Percentiles rank a stretch among this genome's conserved stretches.
Evolutionary conservation across 2,329 filamentous ascomycete genomes (phyloP).

Genomic region (Aureobasidium subglaciale): DNA sequence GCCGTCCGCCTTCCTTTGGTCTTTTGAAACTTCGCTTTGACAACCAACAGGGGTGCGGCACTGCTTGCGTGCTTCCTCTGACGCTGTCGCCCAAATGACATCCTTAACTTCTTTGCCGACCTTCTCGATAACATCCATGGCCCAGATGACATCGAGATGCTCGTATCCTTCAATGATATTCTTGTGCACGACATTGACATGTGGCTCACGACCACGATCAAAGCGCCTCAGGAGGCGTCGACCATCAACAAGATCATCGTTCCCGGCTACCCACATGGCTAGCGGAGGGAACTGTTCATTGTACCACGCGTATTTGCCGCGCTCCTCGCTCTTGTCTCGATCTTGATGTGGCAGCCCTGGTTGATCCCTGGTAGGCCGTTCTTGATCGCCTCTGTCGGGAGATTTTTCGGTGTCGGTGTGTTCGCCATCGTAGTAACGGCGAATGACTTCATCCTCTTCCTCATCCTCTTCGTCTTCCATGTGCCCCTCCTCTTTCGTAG

Average conservation of each 20-base stretch:
- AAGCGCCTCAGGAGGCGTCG: slow-evolving; percentile 66
- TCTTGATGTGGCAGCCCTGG: slow-evolving; percentile 13
- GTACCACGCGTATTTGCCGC: slow-evolving; percentile 63
- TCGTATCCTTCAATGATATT: slow-evolving; percentile 84
- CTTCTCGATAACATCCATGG: slow-evolving; percentile 76
- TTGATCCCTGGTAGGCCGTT: not conserved
- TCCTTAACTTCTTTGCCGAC: slow-evolving; percentile 75
- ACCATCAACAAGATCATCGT: slow-evolving; percentile 80
- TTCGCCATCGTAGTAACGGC: slow-evolving; percentile 26
- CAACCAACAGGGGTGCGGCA: slow-evolving; percentile 63
- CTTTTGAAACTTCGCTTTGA: slow-evolving; percentile 33
- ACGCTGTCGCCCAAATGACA: slow-evolving; percentile 72
- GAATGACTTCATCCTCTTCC: slow-evolving; percentile 34
- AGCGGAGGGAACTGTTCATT: slow-evolving; percentile 71
- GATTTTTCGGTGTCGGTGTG: slow-evolving; percentile 14
- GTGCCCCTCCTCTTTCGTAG: slow-evolving; percentile 63
- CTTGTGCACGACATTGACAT: slow-evolving; percentile 71
- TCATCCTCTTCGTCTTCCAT: slow-evolving; percentile 51
- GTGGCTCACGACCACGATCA: slow-evolving; percentile 68
- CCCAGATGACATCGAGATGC: slow-evolving; percentile 92
- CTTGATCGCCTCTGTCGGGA: not conserved
- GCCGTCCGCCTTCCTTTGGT: not conserved
- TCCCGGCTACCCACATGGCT: slow-evolving; percentile 80
- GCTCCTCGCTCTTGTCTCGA: slow-evolving; percentile 28
- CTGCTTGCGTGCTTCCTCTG: slow-evolving; percentile 45